These are phyloP conservation scores for Suillus ampliporus DNA, from an alignment of 768 basidiomycete genomes.

Conservation along the genomic window DNA sequence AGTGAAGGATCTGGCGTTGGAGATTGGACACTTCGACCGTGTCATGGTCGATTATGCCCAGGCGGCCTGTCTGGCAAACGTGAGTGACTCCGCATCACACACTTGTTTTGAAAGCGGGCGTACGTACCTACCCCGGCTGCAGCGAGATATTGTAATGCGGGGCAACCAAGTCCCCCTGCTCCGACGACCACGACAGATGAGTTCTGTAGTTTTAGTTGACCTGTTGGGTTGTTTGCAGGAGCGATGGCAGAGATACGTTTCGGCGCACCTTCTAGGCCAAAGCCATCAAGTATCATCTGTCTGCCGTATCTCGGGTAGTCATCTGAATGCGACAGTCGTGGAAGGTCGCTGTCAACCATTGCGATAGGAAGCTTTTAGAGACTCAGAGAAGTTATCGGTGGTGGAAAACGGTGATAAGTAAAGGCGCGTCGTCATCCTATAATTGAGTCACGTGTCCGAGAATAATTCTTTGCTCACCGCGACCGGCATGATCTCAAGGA, in stretches of 20 bases:
- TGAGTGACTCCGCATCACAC: neutral
- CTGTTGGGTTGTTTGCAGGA: conserved; percentile 44
- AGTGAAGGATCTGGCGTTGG: conserved; percentile 92
- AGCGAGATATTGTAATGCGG: conserved; percentile 91
- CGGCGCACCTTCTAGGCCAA: conserved; percentile 78
- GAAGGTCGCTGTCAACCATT: conserved; percentile 7
- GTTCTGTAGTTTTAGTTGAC: conserved; percentile 79
- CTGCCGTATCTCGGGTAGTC: conserved; percentile 94
- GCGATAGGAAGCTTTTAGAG: neutral
- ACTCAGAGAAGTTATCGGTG: neutral
- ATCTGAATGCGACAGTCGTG: conserved; percentile 47
- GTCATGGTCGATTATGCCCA: conserved; percentile 91
- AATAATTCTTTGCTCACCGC: neutral
- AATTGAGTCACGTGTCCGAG: neutral
- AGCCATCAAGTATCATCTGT: conserved; percentile 92
- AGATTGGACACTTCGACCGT: conserved; percentile 87
- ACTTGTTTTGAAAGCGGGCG: conserved; percentile 2
- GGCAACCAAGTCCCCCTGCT: conserved; percentile 96
- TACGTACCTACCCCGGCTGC: conserved; percentile 88
- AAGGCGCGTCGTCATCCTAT: too few species aligned
- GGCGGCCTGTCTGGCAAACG: conserved; percentile 56
- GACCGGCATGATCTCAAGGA: conserved; percentile 5
- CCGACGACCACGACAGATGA: conserved; percentile 88
- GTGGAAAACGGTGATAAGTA: neutral
- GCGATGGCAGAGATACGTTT: neutral